A percentile compares a stretch with the other conserved stretches of the same genome.
Evolutionary conservation across 192 early-diverging fungal species (phyloP).

Genomic region (Polychytrium aggregatum): DNA sequence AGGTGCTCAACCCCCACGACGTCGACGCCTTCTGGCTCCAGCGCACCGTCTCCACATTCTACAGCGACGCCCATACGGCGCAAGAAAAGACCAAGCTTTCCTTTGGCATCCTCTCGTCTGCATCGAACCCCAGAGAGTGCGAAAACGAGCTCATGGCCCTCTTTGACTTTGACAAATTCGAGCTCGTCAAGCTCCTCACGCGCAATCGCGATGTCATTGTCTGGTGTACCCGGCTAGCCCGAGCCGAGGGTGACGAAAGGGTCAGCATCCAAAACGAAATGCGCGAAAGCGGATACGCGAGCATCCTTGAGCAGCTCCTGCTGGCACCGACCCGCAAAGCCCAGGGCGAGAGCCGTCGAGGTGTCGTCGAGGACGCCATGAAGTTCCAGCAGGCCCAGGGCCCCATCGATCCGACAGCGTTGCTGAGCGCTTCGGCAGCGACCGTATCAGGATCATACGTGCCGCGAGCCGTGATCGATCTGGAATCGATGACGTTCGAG

Average conservation of each 20-base stretch:
- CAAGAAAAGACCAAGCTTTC: conserved; percentile 80
- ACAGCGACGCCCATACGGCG: conserved; percentile 68
- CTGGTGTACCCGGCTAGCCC: conserved; percentile 81
- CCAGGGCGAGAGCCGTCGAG: conserved; percentile 48
- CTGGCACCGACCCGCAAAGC: conserved; percentile 32
- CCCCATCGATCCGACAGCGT: neutral
- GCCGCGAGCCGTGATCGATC: conserved; percentile 48
- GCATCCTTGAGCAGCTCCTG: conserved; percentile 63
- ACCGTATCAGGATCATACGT: no score
- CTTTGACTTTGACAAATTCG: conserved; percentile 96
- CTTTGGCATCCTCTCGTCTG: conserved; percentile 59
- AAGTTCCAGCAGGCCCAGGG: conserved; percentile 23
- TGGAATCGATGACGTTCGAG: conserved; percentile 74
- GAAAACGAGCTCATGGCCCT: conserved; percentile 96
- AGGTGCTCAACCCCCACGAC: conserved; percentile 51
- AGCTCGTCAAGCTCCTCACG: conserved; percentile 80
- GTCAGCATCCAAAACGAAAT: conserved; percentile 67
- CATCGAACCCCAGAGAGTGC: conserved; percentile 61
- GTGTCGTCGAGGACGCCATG: conserved; percentile 56
- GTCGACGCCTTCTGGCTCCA: conserved; percentile 98
- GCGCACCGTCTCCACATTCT: conserved; percentile 68
- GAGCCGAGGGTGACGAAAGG: conserved; percentile 36
- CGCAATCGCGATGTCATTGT: conserved; percentile 79
- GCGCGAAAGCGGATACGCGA: conserved; percentile 48
- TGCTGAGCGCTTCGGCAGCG: neutral